Base-by-base conservation (phyloP, 225 moss, liverwort and hornwort genomes). In the Pseudoscleropodium purum region DNA sequence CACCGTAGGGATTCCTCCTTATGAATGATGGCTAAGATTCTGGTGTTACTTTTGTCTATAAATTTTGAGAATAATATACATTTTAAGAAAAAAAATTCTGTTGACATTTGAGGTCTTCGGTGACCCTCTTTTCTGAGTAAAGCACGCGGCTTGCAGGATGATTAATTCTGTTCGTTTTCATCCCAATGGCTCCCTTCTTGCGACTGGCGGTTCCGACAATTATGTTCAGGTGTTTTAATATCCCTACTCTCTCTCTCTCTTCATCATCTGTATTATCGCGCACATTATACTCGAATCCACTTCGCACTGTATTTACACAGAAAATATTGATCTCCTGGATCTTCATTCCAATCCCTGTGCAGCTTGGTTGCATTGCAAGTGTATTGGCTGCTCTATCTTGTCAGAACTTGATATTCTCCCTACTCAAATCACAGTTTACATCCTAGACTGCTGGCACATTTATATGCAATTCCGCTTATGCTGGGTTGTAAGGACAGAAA, bases 91-190 rank as follows among this genome's bases (percentile, higher is more conserved):
- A 85, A 72, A 31, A 23, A 21, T 23, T 70, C 20, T 56, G 39
- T 84, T 85, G 85, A 89, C 77, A 57, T 81, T 88, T 34, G 88
- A 68, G 59, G 64, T 37, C 39, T 76, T 47, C 20, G 45, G 59
- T 47, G 83, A 30, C 54, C 63, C 49, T 73, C 37, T 87, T 56
- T 70, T 81, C 81, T 77, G 63, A 87, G 70, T 56, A 19, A 59
- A 57, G 33, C 37, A 70, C 17, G 61, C 29, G 49, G 63, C 52
- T 82, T 93, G 89, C 87, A 98, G 98, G 92, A 94, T 94, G 93
- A 97, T 99, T 36, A 94, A 93, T 39, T 95, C 95, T 51, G 94
- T 94, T 86, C 94, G 99, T 61, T 97, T 97, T 94, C 96, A 97
- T 92, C 96, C 95, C 59, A 96, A 96, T 79, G 95, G 94, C 63